Percentiles rank a stretch among this genome's conserved stretches.
Evolutionary conservation across 2,329 filamentous ascomycete genomes (phyloP).

Genomic region (Cryphonectria carpinicola): DNA sequence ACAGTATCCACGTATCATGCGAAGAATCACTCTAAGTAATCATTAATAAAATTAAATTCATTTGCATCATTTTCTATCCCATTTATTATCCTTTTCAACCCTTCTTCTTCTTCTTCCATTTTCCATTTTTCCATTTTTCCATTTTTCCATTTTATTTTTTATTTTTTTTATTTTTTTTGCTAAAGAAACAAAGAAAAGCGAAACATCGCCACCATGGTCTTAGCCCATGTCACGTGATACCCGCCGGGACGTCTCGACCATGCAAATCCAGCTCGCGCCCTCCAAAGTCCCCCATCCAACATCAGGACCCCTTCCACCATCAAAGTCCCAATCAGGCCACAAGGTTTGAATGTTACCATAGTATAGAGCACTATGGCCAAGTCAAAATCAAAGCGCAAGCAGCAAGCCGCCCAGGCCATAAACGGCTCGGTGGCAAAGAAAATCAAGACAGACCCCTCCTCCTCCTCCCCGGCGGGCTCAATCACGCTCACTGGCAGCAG

Average conservation of each 20-base stretch:
- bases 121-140: no score
- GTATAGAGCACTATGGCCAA: constrained; percentile 19
- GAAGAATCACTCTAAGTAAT: not conserved
- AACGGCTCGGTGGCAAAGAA: constrained; percentile 22
- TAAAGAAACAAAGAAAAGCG: not conserved
- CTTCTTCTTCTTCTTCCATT: not conserved
- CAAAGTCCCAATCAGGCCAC: not conserved
- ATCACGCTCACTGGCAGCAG: constrained; percentile 16
- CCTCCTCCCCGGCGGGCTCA: not conserved
- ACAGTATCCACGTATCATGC: not conserved
- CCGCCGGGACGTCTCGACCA: constrained; percentile 7
- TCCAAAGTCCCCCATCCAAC: not conserved
- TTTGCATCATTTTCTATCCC: not conserved
- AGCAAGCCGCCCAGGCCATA: constrained; percentile 13
- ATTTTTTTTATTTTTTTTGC: not conserved
- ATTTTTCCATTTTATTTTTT: no score
- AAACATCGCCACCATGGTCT: not conserved
- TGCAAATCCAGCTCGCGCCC: not conserved
- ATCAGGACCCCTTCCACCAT: no score
- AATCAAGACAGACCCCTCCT: constrained; percentile 13
- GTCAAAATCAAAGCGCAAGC: constrained; percentile 28
- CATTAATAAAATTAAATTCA: not conserved
- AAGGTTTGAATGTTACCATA: not conserved
- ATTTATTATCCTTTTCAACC: not conserved
- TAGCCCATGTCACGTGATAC: constrained; percentile 16